Evolutionary conservation across 768 basidiomycete species (phyloP).

Genomic region (Hygrocybe punicea): DNA sequence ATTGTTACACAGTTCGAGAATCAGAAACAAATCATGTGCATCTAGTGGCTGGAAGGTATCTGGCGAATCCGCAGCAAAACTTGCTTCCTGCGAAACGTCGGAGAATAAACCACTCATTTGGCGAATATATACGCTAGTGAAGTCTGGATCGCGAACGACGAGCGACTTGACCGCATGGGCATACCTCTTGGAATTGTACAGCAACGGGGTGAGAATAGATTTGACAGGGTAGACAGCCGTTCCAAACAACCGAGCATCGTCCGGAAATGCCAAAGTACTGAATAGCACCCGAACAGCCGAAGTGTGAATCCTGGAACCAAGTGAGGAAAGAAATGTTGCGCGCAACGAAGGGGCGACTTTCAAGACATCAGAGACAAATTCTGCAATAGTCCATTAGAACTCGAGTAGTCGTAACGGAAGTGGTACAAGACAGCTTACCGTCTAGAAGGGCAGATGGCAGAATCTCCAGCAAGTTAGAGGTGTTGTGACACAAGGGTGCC

Average conservation of each 20-base stretch:
- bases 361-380: conserved; percentile 11
- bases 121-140: not conserved
- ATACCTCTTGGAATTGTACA: conserved; percentile 33
- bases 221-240: conserved; percentile 4
- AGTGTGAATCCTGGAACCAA: conserved; percentile 29
- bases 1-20: conserved; percentile 21
- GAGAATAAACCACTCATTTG: not conserved
- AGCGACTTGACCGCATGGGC: conserved; percentile 30
- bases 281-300: conserved; percentile 33
- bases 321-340: conserved; percentile 22
- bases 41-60: conserved; percentile 15
- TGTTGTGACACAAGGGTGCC: not conserved
- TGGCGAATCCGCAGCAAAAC: not conserved
- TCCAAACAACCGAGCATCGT: conserved; percentile 26
- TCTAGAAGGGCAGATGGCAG: conserved; percentile 24
- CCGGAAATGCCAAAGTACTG: conserved; percentile 24
- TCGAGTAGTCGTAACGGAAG: not conserved
- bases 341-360: conserved; percentile 17
- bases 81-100: not conserved
- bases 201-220: conserved; percentile 22
- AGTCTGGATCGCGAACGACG: conserved; percentile 15
- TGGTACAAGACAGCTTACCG: conserved; percentile 12
- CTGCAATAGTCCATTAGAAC: not conserved
- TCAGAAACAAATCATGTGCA: conserved; percentile 11
- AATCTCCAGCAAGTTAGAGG: conserved; percentile 11